These are phyloP conservation scores for Saturnispora silvae DNA, from an alignment of 805 yeast genomes.

Conservation along the genomic window DNA sequence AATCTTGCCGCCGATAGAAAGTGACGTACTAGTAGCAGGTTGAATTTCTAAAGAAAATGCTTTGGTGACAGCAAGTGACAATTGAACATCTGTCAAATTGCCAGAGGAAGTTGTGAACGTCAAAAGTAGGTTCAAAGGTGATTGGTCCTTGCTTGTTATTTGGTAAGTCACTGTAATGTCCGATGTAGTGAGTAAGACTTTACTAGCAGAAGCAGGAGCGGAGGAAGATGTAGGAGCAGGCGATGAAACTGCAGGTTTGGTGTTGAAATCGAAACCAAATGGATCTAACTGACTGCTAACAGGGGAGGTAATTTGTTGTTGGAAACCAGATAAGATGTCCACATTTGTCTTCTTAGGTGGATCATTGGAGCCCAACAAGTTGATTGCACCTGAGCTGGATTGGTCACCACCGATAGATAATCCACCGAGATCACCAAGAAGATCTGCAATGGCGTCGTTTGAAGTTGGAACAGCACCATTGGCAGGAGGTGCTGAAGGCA, in stretches of 20 bases:
- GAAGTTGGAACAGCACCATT: constrained; percentile 26
- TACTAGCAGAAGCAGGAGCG: not conserved
- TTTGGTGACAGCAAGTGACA: constrained; percentile 28
- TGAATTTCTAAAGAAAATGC: constrained; percentile 20
- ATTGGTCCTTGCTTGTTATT: constrained; percentile 12
- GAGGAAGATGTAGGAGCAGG: not conserved
- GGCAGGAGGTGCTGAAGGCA: constrained; percentile 13
- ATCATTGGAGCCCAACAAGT: constrained; percentile 20
- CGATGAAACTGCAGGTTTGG: not conserved
- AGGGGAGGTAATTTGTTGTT: constrained; percentile 5
- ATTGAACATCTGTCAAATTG: constrained; percentile 32
- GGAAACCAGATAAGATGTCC: constrained; percentile 12
- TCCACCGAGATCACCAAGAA: constrained; percentile 60
- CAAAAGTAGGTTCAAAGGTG: constrained; percentile 16
- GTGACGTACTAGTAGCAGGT: constrained; percentile 18
- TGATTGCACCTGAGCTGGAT: constrained; percentile 27
- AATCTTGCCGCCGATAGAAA: constrained; percentile 17
- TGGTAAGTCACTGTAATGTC: constrained; percentile 20
- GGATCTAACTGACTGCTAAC: constrained; percentile 21
- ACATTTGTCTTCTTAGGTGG: constrained; percentile 9
- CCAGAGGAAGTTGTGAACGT: constrained; percentile 10
- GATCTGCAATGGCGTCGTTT: constrained; percentile 46
- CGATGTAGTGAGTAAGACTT: constrained; percentile 13
- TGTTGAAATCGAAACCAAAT: constrained; percentile 25
- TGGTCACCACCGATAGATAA: constrained; percentile 34